These are phyloP conservation scores for Anaeramoeba flamelloides DNA, from an alignment of 78 protist species.

Conservation along the genomic window DNA sequence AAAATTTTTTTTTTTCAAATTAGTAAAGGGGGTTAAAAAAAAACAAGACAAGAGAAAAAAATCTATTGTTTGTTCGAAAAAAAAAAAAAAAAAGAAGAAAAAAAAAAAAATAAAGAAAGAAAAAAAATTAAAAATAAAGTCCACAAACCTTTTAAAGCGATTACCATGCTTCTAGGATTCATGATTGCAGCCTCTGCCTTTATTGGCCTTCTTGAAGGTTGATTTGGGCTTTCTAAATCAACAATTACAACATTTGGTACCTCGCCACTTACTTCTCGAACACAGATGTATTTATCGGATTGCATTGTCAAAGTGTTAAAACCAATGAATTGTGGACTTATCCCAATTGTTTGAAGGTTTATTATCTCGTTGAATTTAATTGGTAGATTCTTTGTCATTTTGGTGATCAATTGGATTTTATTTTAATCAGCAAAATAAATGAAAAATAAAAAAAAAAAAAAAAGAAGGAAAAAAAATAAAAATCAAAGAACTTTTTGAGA, in stretches of 20 bases:
- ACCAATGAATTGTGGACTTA: slow-evolving; percentile 36
- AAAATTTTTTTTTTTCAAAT: no score
- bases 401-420: no score
- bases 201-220: slow-evolving; percentile 52
- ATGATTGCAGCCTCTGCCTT: slow-evolving; percentile 83
- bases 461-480: no score
- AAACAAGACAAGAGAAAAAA: no score
- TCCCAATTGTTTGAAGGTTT: no score
- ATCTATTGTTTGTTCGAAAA: neutral
- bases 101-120: neutral
- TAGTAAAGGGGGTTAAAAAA: no score
- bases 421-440: no score
- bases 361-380: no score
- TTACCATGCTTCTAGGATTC: slow-evolving; percentile 75
- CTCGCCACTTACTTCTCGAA: slow-evolving; percentile 64
- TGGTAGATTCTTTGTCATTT: no score
- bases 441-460: no score
- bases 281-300: slow-evolving; percentile 74
- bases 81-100: neutral
- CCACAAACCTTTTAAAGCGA: slow-evolving; percentile 72
- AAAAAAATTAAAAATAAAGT: slow-evolving; percentile 9
- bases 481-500: no score
- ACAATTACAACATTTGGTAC: slow-evolving; percentile 47
- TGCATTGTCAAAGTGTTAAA: slow-evolving; percentile 79
- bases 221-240: slow-evolving; percentile 50